Conservation (phyloP, 1,284 basidiomycete genomes). For the Cryptococcus jaspeensis region DNA sequence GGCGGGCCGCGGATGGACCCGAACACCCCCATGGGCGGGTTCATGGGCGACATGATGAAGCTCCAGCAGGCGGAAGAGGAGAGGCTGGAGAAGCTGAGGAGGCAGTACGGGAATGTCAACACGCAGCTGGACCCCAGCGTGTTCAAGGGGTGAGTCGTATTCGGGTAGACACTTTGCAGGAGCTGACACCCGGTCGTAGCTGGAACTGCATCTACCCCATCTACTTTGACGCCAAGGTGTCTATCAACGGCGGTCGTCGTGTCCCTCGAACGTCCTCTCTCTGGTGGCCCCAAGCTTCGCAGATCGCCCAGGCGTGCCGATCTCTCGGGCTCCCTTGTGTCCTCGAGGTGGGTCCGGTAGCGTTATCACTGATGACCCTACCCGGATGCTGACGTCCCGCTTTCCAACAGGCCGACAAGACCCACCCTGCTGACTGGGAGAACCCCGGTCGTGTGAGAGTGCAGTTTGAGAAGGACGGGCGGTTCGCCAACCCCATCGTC, state of each 20-base stretch:
- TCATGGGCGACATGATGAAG: slow-evolving; percentile 53
- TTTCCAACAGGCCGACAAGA: slow-evolving; percentile 60
- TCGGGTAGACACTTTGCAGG: neutral
- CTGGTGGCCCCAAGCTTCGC: slow-evolving; percentile 93
- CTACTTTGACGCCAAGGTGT: slow-evolving; percentile 92
- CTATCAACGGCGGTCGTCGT: slow-evolving; percentile 78
- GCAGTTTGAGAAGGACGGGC: slow-evolving; percentile 79
- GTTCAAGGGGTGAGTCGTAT: slow-evolving; percentile 45
- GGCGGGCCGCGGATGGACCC: slow-evolving; percentile 31
- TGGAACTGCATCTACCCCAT: slow-evolving; percentile 96
- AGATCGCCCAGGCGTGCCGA: slow-evolving; percentile 80
- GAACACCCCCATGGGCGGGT: slow-evolving; percentile 51
- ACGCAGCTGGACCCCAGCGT: slow-evolving; percentile 41
- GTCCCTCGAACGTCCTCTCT: slow-evolving; percentile 74
- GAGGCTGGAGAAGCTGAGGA: slow-evolving; percentile 44
- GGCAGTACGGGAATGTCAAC: slow-evolving; percentile 42
- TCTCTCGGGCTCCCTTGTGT: slow-evolving; percentile 73
- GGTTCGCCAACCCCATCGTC: slow-evolving; percentile 67
- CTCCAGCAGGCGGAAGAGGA: slow-evolving; percentile 49
- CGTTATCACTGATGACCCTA: neutral
- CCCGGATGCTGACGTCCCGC: neutral
- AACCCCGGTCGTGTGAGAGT: slow-evolving; percentile 92
- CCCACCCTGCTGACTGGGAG: slow-evolving; percentile 93
- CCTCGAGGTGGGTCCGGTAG: slow-evolving; percentile 64
- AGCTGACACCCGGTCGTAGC: slow-evolving; percentile 51